Conservation (phyloP, 257 asterid species). For the Avicennia marina region DNA sequence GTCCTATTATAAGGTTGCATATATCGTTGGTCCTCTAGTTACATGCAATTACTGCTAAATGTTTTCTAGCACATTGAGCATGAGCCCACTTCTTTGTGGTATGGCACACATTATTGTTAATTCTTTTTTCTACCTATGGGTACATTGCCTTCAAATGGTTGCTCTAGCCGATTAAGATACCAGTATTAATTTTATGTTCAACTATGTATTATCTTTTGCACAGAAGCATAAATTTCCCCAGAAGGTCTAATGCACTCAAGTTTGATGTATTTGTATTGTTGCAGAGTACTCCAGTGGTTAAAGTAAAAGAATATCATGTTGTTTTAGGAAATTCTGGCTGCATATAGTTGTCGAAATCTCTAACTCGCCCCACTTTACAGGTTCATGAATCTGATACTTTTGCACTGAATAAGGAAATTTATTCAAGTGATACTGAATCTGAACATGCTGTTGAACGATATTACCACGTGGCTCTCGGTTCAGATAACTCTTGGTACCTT, state of each 20-base stretch:
- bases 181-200: too few species aligned
- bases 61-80: not conserved
- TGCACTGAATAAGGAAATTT: conserved; percentile 38
- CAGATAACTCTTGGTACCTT: conserved; percentile 98
- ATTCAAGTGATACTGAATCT: conserved; percentile 26
- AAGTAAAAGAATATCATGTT: too few species aligned
- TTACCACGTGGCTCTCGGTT: conserved; percentile 90
- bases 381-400: conserved; percentile 58
- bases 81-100: not conserved
- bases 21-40: not conserved
- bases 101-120: too few species aligned
- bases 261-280: too few species aligned
- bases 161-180: too few species aligned
- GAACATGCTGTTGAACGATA: conserved; percentile 47
- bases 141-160: too few species aligned
- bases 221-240: too few species aligned
- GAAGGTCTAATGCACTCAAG: too few species aligned
- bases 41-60: not conserved
- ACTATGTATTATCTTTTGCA: too few species aligned
- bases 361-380: conserved; percentile 36
- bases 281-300: too few species aligned
- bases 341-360: not conserved
- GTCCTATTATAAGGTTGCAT: not conserved
- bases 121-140: too few species aligned
- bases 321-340: too few species aligned